Evolutionary conservation across 2,329 filamentous ascomycete genomes (phyloP), one percentile per base, ranked within the genome.

Genomic region (Ilyonectria robusta): DNA sequence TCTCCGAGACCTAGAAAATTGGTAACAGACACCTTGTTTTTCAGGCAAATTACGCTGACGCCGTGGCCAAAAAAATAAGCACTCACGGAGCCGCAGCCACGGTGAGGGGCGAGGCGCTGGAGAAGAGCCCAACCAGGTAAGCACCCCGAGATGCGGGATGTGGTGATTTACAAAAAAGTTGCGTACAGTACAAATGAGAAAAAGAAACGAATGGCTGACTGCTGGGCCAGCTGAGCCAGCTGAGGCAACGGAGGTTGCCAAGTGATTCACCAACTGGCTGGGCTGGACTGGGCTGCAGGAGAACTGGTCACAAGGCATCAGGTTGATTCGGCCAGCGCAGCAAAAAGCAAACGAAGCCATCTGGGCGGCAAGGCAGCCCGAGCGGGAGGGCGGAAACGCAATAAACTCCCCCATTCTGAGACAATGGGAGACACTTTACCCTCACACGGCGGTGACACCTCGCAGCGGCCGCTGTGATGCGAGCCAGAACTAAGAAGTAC

Each of bases 171-270:
- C 29, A 53, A 21, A 66, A 66, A 68, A 55, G 58, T 47, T 67
- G 58, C 62, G 59, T 65, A 73, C 71, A 70, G 69, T 72, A 73
- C 26, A 26, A 26, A 26, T 64, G 69, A 64, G 23, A 42, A 70
- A 23, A 29, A 33, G 17, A 9, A 44, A 44, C 37, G 42, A 48
- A 55, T 59, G 37, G 10, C 35, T 57, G 37, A n/a, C 35, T 19
- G 26, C 21, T 55, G 26, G 40, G 4, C 37, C 26, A 26, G 31
- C 35, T 55, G 5, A 9, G 40, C 8, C 29, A 35, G 26, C 17
- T 50, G 29, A 13, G 35, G 26, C 53, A 51, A 9, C 19, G 29
- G n/a, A 31, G 19, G 9, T 19, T 48, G 19, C 19, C 15, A 23
- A 29, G 23, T 17, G 23, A 33, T 31, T 44, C 53, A 46, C 40